phyloP scores from a whole-genome alignment of 441 rosid genomes.

The Hura crepitans region DNA sequence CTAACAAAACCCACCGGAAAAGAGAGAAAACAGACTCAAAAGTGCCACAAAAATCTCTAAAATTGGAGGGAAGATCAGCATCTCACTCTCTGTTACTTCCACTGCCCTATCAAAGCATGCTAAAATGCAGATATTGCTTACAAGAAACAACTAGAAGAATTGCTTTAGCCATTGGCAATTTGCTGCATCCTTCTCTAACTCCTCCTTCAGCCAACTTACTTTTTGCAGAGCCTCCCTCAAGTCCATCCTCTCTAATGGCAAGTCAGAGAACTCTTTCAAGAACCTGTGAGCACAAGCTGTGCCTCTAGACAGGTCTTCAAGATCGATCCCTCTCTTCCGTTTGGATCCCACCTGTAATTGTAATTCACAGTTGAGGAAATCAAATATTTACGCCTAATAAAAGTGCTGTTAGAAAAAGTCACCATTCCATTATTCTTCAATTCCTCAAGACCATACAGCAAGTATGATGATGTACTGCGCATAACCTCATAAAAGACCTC shows the following conservation, averaged over 20 bases:
- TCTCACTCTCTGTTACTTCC: not conserved
- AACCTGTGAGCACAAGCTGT: conserved; percentile 73
- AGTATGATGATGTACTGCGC: no score
- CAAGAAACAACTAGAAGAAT: conserved; percentile 38
- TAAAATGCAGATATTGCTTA: not conserved
- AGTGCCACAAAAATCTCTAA: not conserved
- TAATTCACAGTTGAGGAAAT: not conserved
- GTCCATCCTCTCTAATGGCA: conserved; percentile 86
- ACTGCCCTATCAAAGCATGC: not conserved
- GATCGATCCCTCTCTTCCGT: conserved; percentile 55
- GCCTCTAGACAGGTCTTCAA: conserved; percentile 61
- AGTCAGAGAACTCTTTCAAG: conserved; percentile 69
- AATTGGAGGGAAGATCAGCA: conserved; percentile 7
- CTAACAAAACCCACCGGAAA: not conserved
- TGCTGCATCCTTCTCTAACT: conserved; percentile 63
- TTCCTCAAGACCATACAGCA: not conserved
- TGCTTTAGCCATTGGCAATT: conserved; percentile 67
- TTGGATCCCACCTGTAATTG: conserved; percentile 67
- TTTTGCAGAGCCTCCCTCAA: conserved; percentile 60
- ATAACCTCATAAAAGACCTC: not conserved
- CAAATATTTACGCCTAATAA: not conserved
- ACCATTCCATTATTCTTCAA: not conserved
- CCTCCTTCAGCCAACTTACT: conserved; percentile 51
- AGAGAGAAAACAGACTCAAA: not conserved
- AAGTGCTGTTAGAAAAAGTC: not conserved